Base-by-base conservation (phyloP, 805 yeast species). In the Saccharomyces paradoxus region DNA sequence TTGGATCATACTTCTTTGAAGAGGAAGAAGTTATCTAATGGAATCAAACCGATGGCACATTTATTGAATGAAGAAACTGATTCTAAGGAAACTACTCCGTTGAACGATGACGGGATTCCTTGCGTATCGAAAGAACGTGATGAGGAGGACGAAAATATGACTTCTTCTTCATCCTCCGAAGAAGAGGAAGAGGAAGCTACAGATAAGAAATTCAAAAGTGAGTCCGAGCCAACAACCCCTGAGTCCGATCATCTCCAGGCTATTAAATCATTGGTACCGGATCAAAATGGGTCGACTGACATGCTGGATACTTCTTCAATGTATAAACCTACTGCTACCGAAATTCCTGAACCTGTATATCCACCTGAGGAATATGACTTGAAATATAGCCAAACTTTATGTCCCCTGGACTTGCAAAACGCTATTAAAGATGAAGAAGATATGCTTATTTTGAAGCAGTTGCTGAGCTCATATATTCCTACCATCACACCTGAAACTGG, bases 341-440 rank as follows among this genome's bases (percentile, higher is more conserved):
- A 66, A 1, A 54, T 58, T 3, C 89, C 92, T 1, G 57, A 65
- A 13, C 77, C 89, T 0, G 89, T 86, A 2, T 82, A 74, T 54
- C 77, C 77, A 13, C 78, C 75, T 48, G 70, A 69, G 41, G 32
- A 58, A 10, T 44, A 51, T 12, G 47, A 50, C 12, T 32, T 48
- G 50, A 41, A 17, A 10, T 14, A 32, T 2, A 22, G 47, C 1
- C 30, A 31, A 2, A 26, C 29, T n/a, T 14, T 65, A 5, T 56
- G 58, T 48, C 62, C 89, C 24, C 73, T 71, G 4, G 74, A 74
- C 21, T 58, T 88, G 2, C 86, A 84, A 58, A 64, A 68, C 1
- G 54, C 81, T 2, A 70, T 90, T 5, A 81, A 81, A 60, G 96
- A 90, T 63, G 82, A 80, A 1, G 96, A 91, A 66, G 97, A 90